Evolutionary conservation across 345 rosid genomes (phyloP), one percentile per base, ranked within the genome.

Genomic region (Erucastrum elatum): DNA sequence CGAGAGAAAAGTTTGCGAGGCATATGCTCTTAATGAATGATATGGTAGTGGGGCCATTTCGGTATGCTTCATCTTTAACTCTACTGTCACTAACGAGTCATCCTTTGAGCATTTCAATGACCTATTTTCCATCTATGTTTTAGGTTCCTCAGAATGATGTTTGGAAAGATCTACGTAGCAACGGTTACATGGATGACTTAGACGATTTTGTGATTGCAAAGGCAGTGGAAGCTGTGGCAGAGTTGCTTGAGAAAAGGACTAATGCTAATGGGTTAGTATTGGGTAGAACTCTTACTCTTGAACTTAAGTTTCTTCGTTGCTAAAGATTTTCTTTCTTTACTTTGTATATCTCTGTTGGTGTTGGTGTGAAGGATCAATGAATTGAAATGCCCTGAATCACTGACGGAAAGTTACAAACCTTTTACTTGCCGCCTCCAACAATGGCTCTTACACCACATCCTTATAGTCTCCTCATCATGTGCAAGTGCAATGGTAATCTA

Each of bases 311-410:
- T 21, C 21, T 21, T 21, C 21, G 44, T 21, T 58, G 53, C 29
- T 27, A 11, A 49, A 62, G 21, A 21, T 21, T 60, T 49, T 61
- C 51, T 72, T 59, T 15, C 46, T 51, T 21, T 21, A 21, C 21
- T 21, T 49, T 27, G 4, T 60, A 59, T 44, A 51, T 72, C 8
- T 31, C 21, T 21, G 21, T 21, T 21, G 21, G 21, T 21, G 9
- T 51, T 63, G 56, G 12, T 62, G 68, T 55, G 53, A 72, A 94
- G 97, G 85, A 83, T 72, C 49, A 84, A 75, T 51, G 97, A 90
- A 84, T 82, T 90, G 77, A 94, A 88, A 80, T 94, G 97, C 79
- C 94, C 96, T 35, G 91, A 92, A 62, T 72, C 70, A 9, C 34
- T 88, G 41, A 87, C 85, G 4, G 89, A 87, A 82, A 69, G 61